Evolutionary conservation across 2,329 filamentous ascomycete genomes (phyloP).

Genomic region (Fusarium sp.): DNA sequence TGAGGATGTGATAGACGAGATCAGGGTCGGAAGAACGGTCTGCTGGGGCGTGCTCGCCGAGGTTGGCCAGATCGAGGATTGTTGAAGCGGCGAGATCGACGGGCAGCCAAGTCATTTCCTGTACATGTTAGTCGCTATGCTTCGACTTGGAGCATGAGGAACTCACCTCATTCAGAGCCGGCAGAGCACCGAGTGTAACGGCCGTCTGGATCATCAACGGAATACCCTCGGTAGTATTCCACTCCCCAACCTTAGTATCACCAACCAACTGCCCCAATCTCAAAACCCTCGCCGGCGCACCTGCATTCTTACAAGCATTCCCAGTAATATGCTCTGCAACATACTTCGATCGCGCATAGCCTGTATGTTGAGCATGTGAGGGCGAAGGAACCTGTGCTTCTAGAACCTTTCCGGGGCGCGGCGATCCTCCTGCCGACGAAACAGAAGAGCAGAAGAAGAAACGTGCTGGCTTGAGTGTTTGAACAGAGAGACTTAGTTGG

Average conservation of each 20-base stretch:
- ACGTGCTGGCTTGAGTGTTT: slow-evolving; percentile 13
- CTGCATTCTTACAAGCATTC: slow-evolving; percentile 48
- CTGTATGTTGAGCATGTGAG: slow-evolving; percentile 56
- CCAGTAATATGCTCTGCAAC: slow-evolving; percentile 56
- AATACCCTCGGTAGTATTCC: slow-evolving; percentile 65
- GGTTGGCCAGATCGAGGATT: slow-evolving; percentile 30
- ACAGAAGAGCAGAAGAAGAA: slow-evolving; percentile 67
- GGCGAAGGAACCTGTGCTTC: slow-evolving; percentile 53
- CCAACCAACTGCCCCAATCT: slow-evolving; percentile 65
- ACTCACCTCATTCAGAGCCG: slow-evolving; percentile 57
- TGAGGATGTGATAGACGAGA: slow-evolving; percentile 40
- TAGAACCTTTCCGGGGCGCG: slow-evolving; percentile 50
- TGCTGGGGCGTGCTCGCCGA: neutral
- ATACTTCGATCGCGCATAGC: slow-evolving; percentile 58
- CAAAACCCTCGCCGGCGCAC: slow-evolving; percentile 51
- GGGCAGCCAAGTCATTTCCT: slow-evolving; percentile 45
- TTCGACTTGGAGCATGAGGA: fast-evolving
- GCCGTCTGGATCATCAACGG: slow-evolving; percentile 65
- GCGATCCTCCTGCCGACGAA: slow-evolving; percentile 48
- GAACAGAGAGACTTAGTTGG: slow-evolving; percentile 49
- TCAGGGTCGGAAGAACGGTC: slow-evolving; percentile 17
- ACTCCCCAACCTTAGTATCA: slow-evolving; percentile 60
- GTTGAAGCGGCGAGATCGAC: slow-evolving; percentile 34
- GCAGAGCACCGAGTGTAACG: slow-evolving; percentile 60
- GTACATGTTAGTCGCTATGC: neutral